phyloP scores from a whole-genome alignment of 176 grass and related monocot genomes.

The Leersia perrieri region DNA sequence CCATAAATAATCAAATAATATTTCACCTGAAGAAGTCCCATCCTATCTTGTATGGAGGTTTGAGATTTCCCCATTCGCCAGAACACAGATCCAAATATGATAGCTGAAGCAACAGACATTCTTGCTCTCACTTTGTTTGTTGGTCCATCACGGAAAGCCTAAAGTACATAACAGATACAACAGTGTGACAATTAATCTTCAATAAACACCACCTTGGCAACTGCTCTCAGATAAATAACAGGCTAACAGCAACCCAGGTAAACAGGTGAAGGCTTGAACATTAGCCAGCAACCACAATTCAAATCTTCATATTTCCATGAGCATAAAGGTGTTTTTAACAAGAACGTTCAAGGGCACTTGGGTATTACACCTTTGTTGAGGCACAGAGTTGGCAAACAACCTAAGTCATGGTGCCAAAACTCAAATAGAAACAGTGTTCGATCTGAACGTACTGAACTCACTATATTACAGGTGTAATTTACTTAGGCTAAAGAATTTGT shows the following conservation, averaged over 20 bases:
- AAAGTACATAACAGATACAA: constrained; percentile 33
- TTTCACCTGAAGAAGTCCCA: constrained; percentile 93
- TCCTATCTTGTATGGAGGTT: constrained; percentile 94
- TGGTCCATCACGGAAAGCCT: constrained; percentile 96
- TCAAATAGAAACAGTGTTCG: neutral
- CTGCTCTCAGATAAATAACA: neutral
- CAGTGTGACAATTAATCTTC: constrained; percentile 5
- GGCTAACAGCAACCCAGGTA: neutral
- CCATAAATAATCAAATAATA: constrained; percentile 16
- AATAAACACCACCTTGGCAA: neutral
- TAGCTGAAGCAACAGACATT: constrained; percentile 93
- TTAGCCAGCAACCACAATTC: neutral
- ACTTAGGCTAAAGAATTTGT: neutral
- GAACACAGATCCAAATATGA: constrained; percentile 98
- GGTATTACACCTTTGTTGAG: neutral
- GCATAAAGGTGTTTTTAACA: neutral
- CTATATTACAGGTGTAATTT: neutral
- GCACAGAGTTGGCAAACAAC: constrained; percentile 7
- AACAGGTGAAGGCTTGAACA: neutral
- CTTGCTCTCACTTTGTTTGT: constrained; percentile 97
- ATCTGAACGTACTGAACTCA: neutral
- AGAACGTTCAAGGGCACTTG: neutral
- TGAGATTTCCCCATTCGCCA: constrained; percentile 89
- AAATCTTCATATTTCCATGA: neutral
- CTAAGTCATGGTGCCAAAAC: neutral